Base-by-base conservation (phyloP, 768 basidiomycete genomes). In the Favolaschia claudopus region DNA sequence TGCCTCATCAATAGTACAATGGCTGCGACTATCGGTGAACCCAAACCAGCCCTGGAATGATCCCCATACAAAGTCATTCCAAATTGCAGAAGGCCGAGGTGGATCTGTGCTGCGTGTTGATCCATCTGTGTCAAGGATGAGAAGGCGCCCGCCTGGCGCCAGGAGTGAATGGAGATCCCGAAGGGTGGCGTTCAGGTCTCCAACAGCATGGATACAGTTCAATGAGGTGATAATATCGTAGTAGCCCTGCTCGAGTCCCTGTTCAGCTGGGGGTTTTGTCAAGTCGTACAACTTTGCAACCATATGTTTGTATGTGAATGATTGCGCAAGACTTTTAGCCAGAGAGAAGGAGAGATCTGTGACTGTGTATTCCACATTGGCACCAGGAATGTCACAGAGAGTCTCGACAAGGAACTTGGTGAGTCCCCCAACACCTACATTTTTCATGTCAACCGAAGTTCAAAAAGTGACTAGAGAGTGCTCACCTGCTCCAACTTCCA, bases 251-350 rank as follows among this genome's bases (percentile, higher is more conserved):
- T 49, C 40, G 34, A 58, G 40, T 12, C 57, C 57, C 37, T 58
- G 57, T 31, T 58, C 57, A 17, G 46, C 47, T 5, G 57, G 57
- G 15, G 47, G 40, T 29, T 58, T 58, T n/a, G 57, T 51, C 13
- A 58, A 48, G 49, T 58, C 57, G 32, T 58, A 58, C 57, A 51
- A 43, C 31, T 58, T 58, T 32, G 57, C 48, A 24, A 58, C 57
- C 48, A 58, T 58, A 39, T 51, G 24, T 31, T 49, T 49, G 42
- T 58, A 58, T 28, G 57, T 32, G 49, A 51, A 58, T 10, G 47
- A 50, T 37, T 58, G 15, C 13, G 57, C 57, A 47, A 58, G 31
- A 32, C 39, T 45, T 32, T 22, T 52, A 39, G 57, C 57, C n/a
- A 58, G 33, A 19, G 57, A 42, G 24, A 43, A 51, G 24, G 57